Base-by-base conservation (phyloP, 768 basidiomycete species). In the Holtermannia corniformis region DNA sequence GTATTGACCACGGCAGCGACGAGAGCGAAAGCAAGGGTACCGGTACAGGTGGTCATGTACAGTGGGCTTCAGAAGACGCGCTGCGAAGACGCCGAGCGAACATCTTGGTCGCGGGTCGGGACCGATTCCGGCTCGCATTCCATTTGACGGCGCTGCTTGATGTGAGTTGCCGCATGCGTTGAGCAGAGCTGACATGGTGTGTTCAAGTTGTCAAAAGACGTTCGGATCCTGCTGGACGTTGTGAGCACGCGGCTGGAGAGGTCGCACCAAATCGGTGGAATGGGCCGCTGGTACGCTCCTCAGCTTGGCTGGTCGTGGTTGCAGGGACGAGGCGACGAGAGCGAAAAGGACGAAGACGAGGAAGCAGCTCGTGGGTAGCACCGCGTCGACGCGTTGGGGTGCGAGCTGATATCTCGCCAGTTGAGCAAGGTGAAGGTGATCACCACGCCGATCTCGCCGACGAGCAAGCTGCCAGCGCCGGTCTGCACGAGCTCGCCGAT, bases 101-200 rank as follows among this genome's bases (percentile, higher is more conserved):
- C 21, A n/a, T 28, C 42, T 27, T 50, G 3, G 23, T 55, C 20
- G 28, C 49, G 1, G 54, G 46, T 41, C 48, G 52, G 27, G 65
- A 64, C 16, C 50, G 55, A 16, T 68, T 63, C 44, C 51, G 64
- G 22, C 24, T 64, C 1, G 67, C 67, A 19, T 65, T 68, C 37
- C 63, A 68, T 56, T 60, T 68, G 64, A 59, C 60, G 4, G 56
- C 67, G 10, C 43, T 68, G 4, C 32, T 65, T 11, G 67, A 68
- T 48, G 47, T 49, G 28, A 37, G 47, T 49, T 19, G 19, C 20
- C 24, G 24, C 10, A 23, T 47, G 10, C 46, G 16, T 12, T 44
- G 45, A 49, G 13, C 10, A 20, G 14, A 4, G 4, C 47, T 49
- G 47, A 49, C 28, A 13, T 37, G 32, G 10, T 37, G 21, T 23